These are phyloP conservation scores for Neurospora tetrasperma DNA, from an alignment of 495 filamentous ascomycete genomes.

Conservation along the genomic window DNA sequence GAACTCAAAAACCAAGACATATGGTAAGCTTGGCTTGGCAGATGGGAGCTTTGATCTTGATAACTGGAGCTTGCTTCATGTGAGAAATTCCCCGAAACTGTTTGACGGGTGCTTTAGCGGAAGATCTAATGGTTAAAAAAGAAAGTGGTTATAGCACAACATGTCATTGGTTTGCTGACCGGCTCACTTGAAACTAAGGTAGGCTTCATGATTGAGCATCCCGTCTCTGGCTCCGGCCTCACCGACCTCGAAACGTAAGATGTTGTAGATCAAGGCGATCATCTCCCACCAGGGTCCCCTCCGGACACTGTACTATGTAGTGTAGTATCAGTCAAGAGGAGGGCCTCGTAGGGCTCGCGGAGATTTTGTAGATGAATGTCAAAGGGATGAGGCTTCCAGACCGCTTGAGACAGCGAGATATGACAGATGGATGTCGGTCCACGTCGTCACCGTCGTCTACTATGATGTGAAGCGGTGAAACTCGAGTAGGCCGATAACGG, in stretches of 20 bases:
- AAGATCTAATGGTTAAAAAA: not conserved
- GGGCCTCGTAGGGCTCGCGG: not conserved
- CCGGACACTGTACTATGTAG: not conserved
- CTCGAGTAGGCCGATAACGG: not conserved
- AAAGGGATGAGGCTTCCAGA: not conserved
- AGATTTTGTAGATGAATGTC: not conserved
- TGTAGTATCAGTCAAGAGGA: not conserved
- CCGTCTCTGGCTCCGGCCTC: not conserved
- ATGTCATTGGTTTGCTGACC: not conserved
- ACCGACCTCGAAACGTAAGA: not conserved
- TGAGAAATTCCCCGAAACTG: not conserved
- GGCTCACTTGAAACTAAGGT: not conserved
- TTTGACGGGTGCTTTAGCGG: not conserved
- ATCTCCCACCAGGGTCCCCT: not conserved
- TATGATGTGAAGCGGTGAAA: not conserved
- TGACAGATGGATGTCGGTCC: not conserved
- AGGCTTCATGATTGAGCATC: not conserved
- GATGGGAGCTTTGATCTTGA: not conserved
- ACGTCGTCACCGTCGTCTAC: not conserved
- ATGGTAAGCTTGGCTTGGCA: not conserved
- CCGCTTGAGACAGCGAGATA: not conserved
- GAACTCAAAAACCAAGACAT: not conserved
- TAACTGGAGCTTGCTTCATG: not conserved
- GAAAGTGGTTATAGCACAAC: not conserved
- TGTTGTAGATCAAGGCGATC: not conserved